These are phyloP conservation scores for Coemansia umbellata DNA, from an alignment of 192 early-diverging fungal genomes.

Conservation along the genomic window DNA sequence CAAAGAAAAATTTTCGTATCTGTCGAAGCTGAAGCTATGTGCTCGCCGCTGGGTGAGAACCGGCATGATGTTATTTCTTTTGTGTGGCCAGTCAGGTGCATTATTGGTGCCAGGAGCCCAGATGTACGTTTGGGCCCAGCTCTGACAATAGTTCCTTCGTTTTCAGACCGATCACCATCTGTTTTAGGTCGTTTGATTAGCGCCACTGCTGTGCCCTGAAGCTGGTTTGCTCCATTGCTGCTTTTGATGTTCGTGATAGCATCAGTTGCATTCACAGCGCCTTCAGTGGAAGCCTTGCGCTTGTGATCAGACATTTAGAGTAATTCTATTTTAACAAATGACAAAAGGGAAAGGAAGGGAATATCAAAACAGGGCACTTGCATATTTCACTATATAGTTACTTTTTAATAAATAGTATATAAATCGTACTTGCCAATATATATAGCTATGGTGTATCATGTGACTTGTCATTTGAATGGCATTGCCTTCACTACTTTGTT, in stretches of 20 bases:
- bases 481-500: too few relatives aligned
- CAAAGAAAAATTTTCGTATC: slow-evolving; percentile 89
- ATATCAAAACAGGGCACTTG: not conserved
- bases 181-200: slow-evolving; percentile 44
- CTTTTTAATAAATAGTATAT: too few relatives aligned
- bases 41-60: slow-evolving; percentile 82
- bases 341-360: not conserved
- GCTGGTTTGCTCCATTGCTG: not conserved
- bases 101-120: slow-evolving; percentile 75
- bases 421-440: too few relatives aligned
- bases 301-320: slow-evolving; percentile 38
- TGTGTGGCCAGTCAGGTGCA: slow-evolving; percentile 78
- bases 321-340: not conserved
- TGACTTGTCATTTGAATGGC: too few relatives aligned
- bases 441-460: too few relatives aligned
- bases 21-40: slow-evolving; percentile 76
- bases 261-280: slow-evolving; percentile 6
- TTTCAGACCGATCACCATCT: not conserved
- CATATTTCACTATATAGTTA: too few relatives aligned
- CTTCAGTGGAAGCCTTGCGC: slow-evolving; percentile 18
- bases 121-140: slow-evolving; percentile 61
- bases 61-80: slow-evolving; percentile 78
- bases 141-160: slow-evolving; percentile 4
- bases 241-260: not conserved
- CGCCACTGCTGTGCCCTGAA: slow-evolving; percentile 34